Evolutionary conservation across 2,329 filamentous ascomycete genomes (phyloP).

Genomic region (Colletotrichum costaricense): DNA sequence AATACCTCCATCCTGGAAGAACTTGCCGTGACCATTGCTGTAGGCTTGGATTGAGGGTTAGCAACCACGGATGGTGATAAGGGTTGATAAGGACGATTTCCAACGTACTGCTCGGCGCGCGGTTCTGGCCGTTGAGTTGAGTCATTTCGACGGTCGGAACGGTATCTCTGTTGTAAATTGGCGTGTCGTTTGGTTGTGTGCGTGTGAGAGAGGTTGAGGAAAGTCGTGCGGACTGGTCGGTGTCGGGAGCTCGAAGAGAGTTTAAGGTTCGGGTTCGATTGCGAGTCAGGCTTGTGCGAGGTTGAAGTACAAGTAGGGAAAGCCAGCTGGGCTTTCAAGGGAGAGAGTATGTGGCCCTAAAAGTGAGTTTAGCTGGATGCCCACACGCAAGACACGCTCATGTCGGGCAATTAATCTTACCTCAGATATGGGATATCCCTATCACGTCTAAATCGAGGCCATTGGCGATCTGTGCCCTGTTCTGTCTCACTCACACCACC

Average conservation of each 20-base stretch:
- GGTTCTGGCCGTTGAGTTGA: conserved; percentile 28
- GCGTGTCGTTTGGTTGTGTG: neutral
- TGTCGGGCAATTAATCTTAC: conserved; percentile 31
- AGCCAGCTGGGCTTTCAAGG: conserved; percentile 24
- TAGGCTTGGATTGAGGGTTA: conserved; percentile 33
- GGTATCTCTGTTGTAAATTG: neutral
- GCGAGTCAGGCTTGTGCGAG: conserved; percentile 33
- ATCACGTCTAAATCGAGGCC: conserved; percentile 23
- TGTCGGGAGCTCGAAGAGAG: conserved; percentile 20
- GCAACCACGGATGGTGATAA: neutral
- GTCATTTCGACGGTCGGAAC: conserved; percentile 9
- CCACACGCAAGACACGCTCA: conserved; percentile 23
- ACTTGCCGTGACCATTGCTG: conserved; percentile 48
- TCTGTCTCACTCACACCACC: conserved; percentile 34
- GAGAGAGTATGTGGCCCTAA: conserved; percentile 22
- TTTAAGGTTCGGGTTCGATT: conserved; percentile 6
- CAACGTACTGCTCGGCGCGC: conserved; percentile 15
- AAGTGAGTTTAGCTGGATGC: conserved; percentile 14
- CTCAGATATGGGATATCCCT: conserved; percentile 33
- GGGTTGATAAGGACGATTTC: neutral
- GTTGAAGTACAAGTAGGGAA: conserved; percentile 30
- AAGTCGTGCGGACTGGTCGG: neutral
- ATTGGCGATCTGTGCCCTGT: conserved; percentile 30
- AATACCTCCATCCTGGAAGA: conserved; percentile 70
- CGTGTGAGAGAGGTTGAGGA: neutral